Evolutionary conservation across 345 rosid genomes (phyloP).

Genomic region (Ceriops zippeliana): DNA sequence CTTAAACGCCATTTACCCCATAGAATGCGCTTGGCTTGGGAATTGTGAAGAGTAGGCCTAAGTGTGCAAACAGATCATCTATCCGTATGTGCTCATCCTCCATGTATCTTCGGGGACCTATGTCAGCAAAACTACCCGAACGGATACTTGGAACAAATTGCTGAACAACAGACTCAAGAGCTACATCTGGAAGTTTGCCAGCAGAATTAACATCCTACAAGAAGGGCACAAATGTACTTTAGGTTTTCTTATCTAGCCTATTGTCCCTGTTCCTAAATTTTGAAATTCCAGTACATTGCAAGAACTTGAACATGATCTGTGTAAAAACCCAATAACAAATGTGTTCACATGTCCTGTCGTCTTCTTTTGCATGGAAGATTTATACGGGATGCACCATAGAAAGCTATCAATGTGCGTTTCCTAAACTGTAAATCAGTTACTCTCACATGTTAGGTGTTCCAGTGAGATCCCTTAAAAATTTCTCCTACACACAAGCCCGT

Average conservation of each 20-base stretch:
- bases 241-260: not conserved
- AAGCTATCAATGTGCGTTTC: too few relatives aligned
- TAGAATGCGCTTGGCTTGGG: conserved; percentile 62
- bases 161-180: conserved; percentile 25
- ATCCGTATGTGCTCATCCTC: conserved; percentile 63
- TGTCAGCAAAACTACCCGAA: conserved; percentile 58
- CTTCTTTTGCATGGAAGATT: too few relatives aligned
- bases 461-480: too few relatives aligned
- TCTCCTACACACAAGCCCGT: too few relatives aligned
- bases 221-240: not conserved
- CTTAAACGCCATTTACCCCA: conserved; percentile 41
- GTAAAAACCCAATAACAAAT: too few relatives aligned
- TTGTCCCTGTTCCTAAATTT: too few relatives aligned
- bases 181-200: conserved; percentile 27
- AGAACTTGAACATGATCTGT: too few relatives aligned
- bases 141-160: conserved; percentile 55
- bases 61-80: conserved; percentile 49
- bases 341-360: too few relatives aligned
- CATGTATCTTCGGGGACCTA: conserved; percentile 58
- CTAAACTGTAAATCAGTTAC: too few relatives aligned
- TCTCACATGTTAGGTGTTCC: too few relatives aligned
- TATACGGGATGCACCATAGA: too few relatives aligned
- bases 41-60: conserved; percentile 43
- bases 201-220: conserved; percentile 40
- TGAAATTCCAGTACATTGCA: too few relatives aligned